phyloP scores from a whole-genome alignment of 345 rosid species.

The Raphanus sativus region DNA sequence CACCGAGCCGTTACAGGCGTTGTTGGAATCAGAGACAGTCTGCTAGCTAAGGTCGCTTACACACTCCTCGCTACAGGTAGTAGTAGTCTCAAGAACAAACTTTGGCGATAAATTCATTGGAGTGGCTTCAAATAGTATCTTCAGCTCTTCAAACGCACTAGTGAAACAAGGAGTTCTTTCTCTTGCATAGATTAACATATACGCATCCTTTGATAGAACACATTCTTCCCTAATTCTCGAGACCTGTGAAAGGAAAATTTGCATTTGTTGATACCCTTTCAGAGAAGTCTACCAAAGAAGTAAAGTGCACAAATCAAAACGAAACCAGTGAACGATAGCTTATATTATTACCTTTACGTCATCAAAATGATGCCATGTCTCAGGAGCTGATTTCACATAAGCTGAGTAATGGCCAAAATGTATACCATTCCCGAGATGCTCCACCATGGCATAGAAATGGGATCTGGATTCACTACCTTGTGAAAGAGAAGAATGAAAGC shows the following conservation, averaged over 20 bases:
- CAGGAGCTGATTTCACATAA: constrained; percentile 66
- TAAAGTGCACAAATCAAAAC: not conserved
- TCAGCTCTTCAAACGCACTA: constrained; percentile 49
- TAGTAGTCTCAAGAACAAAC: constrained; percentile 61
- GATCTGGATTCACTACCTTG: too few relatives aligned
- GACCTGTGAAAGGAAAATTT: constrained; percentile 50
- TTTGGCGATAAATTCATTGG: constrained; percentile 55
- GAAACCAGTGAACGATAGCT: not conserved
- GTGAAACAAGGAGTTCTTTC: constrained; percentile 84
- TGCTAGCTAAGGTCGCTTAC: constrained; percentile 19
- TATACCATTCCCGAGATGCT: constrained; percentile 57
- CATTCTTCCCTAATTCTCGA: constrained; percentile 44
- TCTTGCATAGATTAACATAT: constrained; percentile 77
- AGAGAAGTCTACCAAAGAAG: not conserved
- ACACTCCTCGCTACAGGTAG: constrained; percentile 31
- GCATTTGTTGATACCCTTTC: not conserved
- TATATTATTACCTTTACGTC: constrained; percentile 53
- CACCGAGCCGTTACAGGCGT: constrained; percentile 25
- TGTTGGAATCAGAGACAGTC: constrained; percentile 9
- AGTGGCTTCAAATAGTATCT: constrained; percentile 23
- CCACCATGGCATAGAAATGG: constrained; percentile 70
- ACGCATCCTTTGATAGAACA: constrained; percentile 71
- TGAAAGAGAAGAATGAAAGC: too few relatives aligned
- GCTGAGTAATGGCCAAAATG: constrained; percentile 76
- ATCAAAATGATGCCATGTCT: constrained; percentile 74